These are phyloP conservation scores for Aureobasidium sp. DNA, from an alignment of 2,329 filamentous ascomycete genomes.

Conservation along the genomic window DNA sequence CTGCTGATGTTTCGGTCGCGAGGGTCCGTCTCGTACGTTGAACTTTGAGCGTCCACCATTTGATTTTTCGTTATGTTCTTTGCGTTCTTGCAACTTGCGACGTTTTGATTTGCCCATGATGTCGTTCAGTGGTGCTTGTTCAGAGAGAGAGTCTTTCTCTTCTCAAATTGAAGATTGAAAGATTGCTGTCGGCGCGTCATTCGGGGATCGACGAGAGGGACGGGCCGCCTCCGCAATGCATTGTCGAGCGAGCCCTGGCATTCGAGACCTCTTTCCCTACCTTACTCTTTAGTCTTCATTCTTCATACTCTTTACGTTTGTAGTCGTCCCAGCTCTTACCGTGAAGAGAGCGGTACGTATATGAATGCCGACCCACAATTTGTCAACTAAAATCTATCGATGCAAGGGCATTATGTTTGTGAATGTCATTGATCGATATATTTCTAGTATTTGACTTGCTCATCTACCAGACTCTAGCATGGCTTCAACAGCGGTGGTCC, in stretches of 20 bases:
- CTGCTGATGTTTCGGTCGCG: neutral
- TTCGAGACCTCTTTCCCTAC: neutral
- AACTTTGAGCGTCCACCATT: neutral
- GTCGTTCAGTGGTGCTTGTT: neutral
- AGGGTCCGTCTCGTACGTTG: neutral
- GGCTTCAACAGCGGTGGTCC: too few species aligned
- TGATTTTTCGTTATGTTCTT: neutral
- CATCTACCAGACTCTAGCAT: too few species aligned
- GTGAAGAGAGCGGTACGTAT: neutral
- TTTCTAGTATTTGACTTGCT: too few species aligned
- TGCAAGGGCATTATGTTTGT: too few species aligned
- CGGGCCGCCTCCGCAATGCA: neutral
- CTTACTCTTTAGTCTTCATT: neutral
- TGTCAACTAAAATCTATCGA: too few species aligned
- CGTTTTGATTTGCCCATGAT: slow-evolving; percentile 10
- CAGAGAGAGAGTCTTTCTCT: neutral
- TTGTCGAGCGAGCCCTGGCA: neutral
- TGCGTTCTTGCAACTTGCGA: slow-evolving; percentile 5
- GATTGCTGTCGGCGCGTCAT: neutral
- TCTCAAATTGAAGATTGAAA: neutral
- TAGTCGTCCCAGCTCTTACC: neutral
- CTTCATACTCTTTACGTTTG: neutral
- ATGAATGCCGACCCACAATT: too few species aligned
- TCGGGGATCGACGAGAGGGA: neutral
- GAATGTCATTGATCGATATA: too few species aligned